Evolutionary conservation across 371 early-diverging fungal species (phyloP).

Genomic region (Apophysomyces trapeziformis): DNA sequence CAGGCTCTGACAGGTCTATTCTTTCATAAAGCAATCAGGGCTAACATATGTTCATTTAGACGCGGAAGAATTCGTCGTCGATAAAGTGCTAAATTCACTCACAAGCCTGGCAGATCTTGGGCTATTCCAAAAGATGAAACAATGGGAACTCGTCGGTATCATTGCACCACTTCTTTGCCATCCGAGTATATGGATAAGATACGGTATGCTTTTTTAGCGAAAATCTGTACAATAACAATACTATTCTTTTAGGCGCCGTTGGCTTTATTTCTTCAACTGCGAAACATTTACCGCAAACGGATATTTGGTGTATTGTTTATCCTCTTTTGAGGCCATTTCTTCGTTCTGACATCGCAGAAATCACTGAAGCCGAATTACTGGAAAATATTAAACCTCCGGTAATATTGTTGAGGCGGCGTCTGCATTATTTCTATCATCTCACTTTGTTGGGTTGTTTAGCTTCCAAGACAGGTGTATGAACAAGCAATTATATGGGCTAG

Average conservation of each 20-base stretch:
- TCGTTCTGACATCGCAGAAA: slow-evolving; percentile 64
- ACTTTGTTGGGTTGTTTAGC: slow-evolving; percentile 20
- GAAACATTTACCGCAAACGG: slow-evolving; percentile 70
- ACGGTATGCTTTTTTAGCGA: slow-evolving; percentile 46
- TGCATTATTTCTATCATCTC: neutral
- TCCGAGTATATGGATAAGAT: slow-evolving; percentile 82
- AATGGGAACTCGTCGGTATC: slow-evolving; percentile 74
- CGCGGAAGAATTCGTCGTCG: slow-evolving; percentile 89
- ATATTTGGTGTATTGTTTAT: slow-evolving; percentile 81
- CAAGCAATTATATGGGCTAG: slow-evolving; percentile 66
- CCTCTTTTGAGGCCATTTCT: slow-evolving; percentile 78
- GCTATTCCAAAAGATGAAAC: slow-evolving; percentile 79
- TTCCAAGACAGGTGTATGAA: slow-evolving; percentile 63
- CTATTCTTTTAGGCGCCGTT: slow-evolving; percentile 53
- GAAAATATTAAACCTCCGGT: slow-evolving; percentile 75
- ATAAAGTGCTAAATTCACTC: slow-evolving; percentile 82
- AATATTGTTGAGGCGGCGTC: slow-evolving; percentile 18
- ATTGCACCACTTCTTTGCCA: slow-evolving; percentile 82
- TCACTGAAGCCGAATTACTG: slow-evolving; percentile 64
- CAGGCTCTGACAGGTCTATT: slow-evolving; percentile 82
- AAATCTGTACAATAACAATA: neutral
- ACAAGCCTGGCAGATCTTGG: slow-evolving; percentile 83
- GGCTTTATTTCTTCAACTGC: slow-evolving; percentile 74
- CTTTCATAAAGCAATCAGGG: neutral
- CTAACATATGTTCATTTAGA: slow-evolving; percentile 46